Conservation (phyloP, 2,329 filamentous ascomycete genomes). For the Colletotrichum chrysophilum region DNA sequence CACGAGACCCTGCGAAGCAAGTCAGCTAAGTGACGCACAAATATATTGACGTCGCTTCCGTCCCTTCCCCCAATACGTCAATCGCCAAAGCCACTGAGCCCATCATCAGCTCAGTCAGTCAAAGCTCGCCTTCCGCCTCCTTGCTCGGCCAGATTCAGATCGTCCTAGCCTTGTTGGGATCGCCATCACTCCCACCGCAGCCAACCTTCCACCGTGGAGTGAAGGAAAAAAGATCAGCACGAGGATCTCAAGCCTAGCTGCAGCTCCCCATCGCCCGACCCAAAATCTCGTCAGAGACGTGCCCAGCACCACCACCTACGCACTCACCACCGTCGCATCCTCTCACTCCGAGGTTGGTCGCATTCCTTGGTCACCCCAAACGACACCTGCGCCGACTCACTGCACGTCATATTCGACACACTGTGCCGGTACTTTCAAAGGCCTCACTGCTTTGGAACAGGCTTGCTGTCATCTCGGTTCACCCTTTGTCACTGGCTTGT, state of each 20-base stretch:
- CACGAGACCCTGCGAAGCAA: conserved; percentile 13
- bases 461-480: background rate
- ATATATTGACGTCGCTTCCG: conserved; percentile 21
- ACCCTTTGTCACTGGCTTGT: conserved; percentile 1
- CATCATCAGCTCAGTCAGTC: background rate
- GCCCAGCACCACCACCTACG: background rate
- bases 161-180: conserved; percentile 16
- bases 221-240: background rate
- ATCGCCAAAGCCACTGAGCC: background rate
- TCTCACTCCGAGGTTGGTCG: background rate
- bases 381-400: background rate
- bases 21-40: conserved; percentile 4
- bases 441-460: conserved; percentile 6
- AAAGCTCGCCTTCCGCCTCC: background rate
- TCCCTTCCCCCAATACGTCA: conserved; percentile 7
- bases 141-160: conserved; percentile 16
- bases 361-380: background rate
- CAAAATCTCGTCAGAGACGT: background rate
- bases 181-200: conserved; percentile 1
- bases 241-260: background rate
- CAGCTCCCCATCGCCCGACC: background rate
- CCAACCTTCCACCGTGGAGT: background rate
- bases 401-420: conserved; percentile 14
- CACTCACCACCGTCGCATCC: background rate
- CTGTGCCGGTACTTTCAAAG: conserved; percentile 17